Evolutionary conservation across 768 basidiomycete species (phyloP).

Genomic region (Pleurotus pulmonarius): DNA sequence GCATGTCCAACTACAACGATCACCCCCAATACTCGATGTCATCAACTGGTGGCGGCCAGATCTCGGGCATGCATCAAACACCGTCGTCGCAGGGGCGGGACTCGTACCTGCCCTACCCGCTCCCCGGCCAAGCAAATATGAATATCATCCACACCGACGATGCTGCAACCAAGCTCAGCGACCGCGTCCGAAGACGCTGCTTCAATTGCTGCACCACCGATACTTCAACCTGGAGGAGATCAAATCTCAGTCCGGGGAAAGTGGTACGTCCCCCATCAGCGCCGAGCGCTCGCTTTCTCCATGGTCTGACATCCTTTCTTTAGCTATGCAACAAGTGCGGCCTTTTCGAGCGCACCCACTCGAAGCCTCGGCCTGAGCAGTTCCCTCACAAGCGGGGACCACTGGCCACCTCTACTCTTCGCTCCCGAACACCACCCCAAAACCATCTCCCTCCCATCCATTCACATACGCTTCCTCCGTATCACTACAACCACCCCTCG

Average conservation of each 20-base stretch:
- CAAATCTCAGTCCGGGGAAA: constrained; percentile 77
- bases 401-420: constrained; percentile 47
- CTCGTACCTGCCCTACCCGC: constrained; percentile 26
- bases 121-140: constrained; percentile 27
- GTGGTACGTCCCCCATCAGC: constrained; percentile 39
- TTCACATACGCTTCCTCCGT: constrained; percentile 36
- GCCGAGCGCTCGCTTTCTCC: constrained; percentile 21
- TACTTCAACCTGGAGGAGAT: constrained; percentile 77
- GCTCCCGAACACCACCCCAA: constrained; percentile 47
- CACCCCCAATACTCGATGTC: constrained; percentile 14
- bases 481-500: constrained; percentile 50
- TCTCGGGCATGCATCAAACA: neutral
- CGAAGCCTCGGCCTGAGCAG: constrained; percentile 72
- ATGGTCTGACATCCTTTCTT: neutral
- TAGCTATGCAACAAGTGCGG: constrained; percentile 72
- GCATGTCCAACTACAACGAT: constrained; percentile 10
- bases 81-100: constrained; percentile 10
- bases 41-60: neutral
- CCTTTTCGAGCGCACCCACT: constrained; percentile 77
- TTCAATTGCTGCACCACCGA: constrained; percentile 87
- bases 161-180: constrained; percentile 75
- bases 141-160: constrained; percentile 63
- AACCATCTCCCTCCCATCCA: constrained; percentile 43
- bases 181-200: constrained; percentile 71
- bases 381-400: constrained; percentile 80